Base-by-base conservation (phyloP, 768 basidiomycete genomes). In the Amanita rimosa region DNA sequence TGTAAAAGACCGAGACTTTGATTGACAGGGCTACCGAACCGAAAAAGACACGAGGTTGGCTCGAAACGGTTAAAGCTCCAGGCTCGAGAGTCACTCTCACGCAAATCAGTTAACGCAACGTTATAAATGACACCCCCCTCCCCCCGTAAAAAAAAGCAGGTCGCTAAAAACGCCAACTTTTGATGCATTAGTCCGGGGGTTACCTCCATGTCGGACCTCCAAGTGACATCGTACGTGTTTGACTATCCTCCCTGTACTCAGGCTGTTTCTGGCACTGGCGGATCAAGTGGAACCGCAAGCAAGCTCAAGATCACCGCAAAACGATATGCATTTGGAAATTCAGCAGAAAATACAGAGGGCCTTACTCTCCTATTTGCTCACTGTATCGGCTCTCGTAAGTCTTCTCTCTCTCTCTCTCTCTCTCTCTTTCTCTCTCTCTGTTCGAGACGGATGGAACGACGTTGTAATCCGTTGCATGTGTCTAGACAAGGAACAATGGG, bases 401-500 rank as follows among this genome's bases (percentile, higher is more conserved):
- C 22, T 16, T 22, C n/a, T n/a, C n/a, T n/a, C n/a, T n/a, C n/a
- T n/a, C n/a, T n/a, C n/a, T n/a, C n/a, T n/a, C n/a, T n/a, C n/a
- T n/a, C n/a, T n/a, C n/a, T n/a, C n/a, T n/a, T n/a, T n/a, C n/a
- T n/a, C n/a, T n/a, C n/a, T n/a, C n/a, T n/a, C n/a, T n/a, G n/a
- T n/a, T n/a, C n/a, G n/a, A n/a, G 13, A 21, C n/a, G 13, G 40
- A 41, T 4, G 27, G n/a, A 40, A 14, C 34, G 46, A 24, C 5
- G 16, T 8, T 37, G 13, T 10, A 27, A 45, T 31, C n/a, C n/a
- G n/a, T n/a, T n/a, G 17, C 36, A 11, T 17, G 36, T n/a, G 11
- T 31, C 1, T 53, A 78, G 76, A 75, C 56, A 77, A 78, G 53
- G 75, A 78, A 53, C 69, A 72, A 53, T 78, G 75, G 75, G 75